Conservation (phyloP, 257 asterid species). For the Cynanchum wilfordii region DNA sequence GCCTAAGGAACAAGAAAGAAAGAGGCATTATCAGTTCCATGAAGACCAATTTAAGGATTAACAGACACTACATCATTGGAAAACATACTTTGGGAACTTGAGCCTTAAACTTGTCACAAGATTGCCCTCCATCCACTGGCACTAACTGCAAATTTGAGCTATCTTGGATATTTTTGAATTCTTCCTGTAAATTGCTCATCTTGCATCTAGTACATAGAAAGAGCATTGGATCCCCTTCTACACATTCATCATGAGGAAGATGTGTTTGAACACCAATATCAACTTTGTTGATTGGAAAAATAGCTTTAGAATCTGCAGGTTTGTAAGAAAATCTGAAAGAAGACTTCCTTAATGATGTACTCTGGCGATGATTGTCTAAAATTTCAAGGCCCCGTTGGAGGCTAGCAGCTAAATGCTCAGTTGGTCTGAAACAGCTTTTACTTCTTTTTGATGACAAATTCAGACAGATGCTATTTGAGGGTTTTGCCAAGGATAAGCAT, state of each 20-base stretch:
- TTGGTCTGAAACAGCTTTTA: constrained; percentile 53
- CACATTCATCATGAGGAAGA: constrained; percentile 30
- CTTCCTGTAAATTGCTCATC: constrained; percentile 34
- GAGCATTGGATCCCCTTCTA: constrained; percentile 24
- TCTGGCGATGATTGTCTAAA: constrained; percentile 58
- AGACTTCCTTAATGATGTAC: constrained; percentile 66
- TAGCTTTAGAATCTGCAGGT: constrained; percentile 49
- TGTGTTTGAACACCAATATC: constrained; percentile 84
- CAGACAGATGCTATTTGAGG: constrained; percentile 44
- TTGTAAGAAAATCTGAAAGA: constrained; percentile 72
- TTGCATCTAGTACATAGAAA: constrained; percentile 68
- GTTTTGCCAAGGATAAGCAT: constrained; percentile 43
- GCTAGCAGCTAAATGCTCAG: constrained; percentile 74
- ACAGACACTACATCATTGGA: constrained; percentile 14
- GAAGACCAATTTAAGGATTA: constrained; percentile 16
- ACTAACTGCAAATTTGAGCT: constrained; percentile 77
- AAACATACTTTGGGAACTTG: constrained; percentile 83
- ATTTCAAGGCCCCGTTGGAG: constrained; percentile 85
- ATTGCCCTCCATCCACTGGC: constrained; percentile 47
- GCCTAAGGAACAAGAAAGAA: constrained; percentile 50
- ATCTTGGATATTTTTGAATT: constrained; percentile 32
- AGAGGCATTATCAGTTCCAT: constrained; percentile 22
- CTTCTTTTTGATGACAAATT: constrained; percentile 35
- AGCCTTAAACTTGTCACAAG: constrained; percentile 43
- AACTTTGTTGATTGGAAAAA: constrained; percentile 53